Base-by-base conservation (phyloP, 2,329 filamentous ascomycete species). In the Cyphellophora europaea region DNA sequence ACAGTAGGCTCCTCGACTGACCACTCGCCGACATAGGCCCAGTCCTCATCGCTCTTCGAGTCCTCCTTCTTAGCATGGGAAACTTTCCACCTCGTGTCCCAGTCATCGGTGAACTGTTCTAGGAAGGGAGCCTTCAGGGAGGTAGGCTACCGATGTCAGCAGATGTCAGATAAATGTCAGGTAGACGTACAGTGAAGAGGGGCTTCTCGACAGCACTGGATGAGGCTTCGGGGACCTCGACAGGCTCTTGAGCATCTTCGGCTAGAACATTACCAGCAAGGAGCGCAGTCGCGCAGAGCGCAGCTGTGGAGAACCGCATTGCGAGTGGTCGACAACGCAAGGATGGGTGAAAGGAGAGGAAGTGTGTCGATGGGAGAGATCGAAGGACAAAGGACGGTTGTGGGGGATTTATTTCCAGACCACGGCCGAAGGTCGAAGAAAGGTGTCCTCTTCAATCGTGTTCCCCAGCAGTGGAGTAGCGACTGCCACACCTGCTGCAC, bases 1-100 rank as follows among this genome's bases (percentile, higher is more conserved):
- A 91, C 77, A 43, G 68, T 67, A 35, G 91, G 91, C 74, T 96
- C 91, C 71, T 98, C 91, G 43, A 95, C 91, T 33, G 86, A 67
- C 91, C 91, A 98, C 63, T 87, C 84, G 63, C 91, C 91, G 46
- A 96, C 78, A 61, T 94, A 98, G 37, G 88, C 87, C 91, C 91
- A 96, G 58, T 96, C 89, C 49, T 93, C 85, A 42, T 79, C 77
- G 44, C 79, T 77, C 58, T 73, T 75, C 49, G 80, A 77, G 54
- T 83, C 83, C 54, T 89, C 82, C 78, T 98, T 98, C 78, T 96
- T 96, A 50, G 91, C 91, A 59, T 91, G 82, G 32, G 89, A 96
- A 39, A 82, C 77, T 67, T 89, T 87, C 91, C 91, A 98, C 67
- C 88, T 75, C 48, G 74, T 68, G 50, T 95, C 82, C 89, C 89